phyloP scores from a whole-genome alignment of 371 early-diverging fungal genomes.

The Coemansia sp. region DNA sequence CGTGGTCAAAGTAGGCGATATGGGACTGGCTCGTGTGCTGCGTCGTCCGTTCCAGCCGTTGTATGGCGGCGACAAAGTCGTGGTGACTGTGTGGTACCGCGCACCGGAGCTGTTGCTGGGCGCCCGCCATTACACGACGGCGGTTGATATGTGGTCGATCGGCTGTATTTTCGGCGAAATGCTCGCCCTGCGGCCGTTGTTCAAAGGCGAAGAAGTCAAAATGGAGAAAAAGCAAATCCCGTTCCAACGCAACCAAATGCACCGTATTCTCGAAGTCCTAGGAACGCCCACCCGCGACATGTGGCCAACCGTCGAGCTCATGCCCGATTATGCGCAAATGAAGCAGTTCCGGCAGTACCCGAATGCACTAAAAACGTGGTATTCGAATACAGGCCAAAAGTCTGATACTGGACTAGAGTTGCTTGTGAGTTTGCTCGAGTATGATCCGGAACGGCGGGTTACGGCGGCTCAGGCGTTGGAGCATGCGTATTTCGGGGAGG shows the following conservation, averaged over 20 bases:
- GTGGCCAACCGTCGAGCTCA: conserved; percentile 63
- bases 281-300: conserved; percentile 81
- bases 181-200: conserved; percentile 81
- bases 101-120: conserved; percentile 95
- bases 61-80: conserved; percentile 87
- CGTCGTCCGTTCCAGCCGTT: conserved; percentile 78
- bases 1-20: conserved; percentile 84
- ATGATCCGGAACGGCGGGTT: conserved; percentile 87
- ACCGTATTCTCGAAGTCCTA: conserved; percentile 86
- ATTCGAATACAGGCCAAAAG: conserved; percentile 38
- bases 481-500: conserved; percentile 89
- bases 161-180: conserved; percentile 96
- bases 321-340: conserved; percentile 65
- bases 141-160: conserved; percentile 93
- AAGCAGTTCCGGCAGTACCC: conserved; percentile 56
- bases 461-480: conserved; percentile 84
- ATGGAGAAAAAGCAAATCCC: conserved; percentile 89
- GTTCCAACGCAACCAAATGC: conserved; percentile 85
- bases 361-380: conserved; percentile 43
- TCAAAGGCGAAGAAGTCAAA: conserved; percentile 93
- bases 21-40: conserved; percentile 87
- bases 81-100: conserved; percentile 98
- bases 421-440: conserved; percentile 81
- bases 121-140: conserved; percentile 85
- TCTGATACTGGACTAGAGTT: conserved; percentile 70